These are phyloP conservation scores for Thalassiosira ordinaria DNA, from an alignment of 352 stramenopile genomes.

Conservation along the genomic window DNA sequence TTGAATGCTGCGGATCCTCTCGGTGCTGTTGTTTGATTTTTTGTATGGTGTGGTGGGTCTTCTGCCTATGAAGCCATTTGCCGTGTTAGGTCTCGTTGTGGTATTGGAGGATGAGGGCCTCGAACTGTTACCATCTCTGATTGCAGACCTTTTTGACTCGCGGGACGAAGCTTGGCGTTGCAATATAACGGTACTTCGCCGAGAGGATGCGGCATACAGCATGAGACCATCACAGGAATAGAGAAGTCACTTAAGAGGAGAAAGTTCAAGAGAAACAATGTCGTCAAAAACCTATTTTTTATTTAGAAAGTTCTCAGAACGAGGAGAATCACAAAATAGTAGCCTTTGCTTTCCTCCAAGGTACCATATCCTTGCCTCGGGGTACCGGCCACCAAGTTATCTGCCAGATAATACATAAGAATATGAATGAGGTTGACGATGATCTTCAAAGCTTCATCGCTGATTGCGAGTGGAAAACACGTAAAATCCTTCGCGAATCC, in stretches of 20 bases:
- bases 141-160: background rate
- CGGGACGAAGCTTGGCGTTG: conserved; percentile 22
- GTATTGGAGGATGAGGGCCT: background rate
- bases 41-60: conserved; percentile 23
- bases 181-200: conserved; percentile 18
- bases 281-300: no score
- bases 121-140: background rate
- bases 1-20: conserved; percentile 9
- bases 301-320: no score
- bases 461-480: conserved; percentile 60
- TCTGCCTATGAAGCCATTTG: conserved; percentile 16
- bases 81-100: conserved; percentile 19
- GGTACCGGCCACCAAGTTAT: no score
- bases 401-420: no score
- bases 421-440: conserved; percentile 28
- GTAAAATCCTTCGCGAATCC: conserved; percentile 58
- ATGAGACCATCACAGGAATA: no score
- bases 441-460: conserved; percentile 54
- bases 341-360: no score
- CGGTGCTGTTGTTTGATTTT: background rate
- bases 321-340: no score
- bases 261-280: no score
- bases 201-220: conserved; percentile 26
- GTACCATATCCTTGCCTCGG: no score
- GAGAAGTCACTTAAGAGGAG: no score